phyloP scores from a whole-genome alignment of 2,329 filamentous ascomycete species.

The Aspergillus sp. region DNA sequence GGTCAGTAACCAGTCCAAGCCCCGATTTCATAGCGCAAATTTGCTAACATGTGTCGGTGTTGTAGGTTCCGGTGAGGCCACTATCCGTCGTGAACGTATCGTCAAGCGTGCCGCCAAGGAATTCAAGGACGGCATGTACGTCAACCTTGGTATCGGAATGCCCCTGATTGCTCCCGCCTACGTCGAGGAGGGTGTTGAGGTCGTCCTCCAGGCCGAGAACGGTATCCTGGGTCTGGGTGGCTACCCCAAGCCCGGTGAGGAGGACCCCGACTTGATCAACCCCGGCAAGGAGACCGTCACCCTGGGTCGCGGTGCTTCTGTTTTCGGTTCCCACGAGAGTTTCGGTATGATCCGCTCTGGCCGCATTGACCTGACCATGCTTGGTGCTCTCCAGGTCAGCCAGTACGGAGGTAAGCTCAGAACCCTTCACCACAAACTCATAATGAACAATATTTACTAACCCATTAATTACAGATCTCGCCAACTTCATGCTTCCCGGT shows the following conservation, averaged over 20 bases:
- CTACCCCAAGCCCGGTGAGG: slow-evolving; percentile 68
- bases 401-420: slow-evolving; percentile 58
- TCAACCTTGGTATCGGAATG: slow-evolving; percentile 82
- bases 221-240: slow-evolving; percentile 80
- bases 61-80: slow-evolving; percentile 56
- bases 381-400: slow-evolving; percentile 79
- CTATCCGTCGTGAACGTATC: slow-evolving; percentile 77
- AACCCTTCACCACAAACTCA: background rate
- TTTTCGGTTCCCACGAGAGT: slow-evolving; percentile 78
- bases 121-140: slow-evolving; percentile 86
- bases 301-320: slow-evolving; percentile 70
- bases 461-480: slow-evolving; percentile 58
- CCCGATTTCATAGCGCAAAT: background rate
- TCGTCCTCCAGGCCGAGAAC: slow-evolving; percentile 86
- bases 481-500: slow-evolving; percentile 88
- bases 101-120: slow-evolving; percentile 77
- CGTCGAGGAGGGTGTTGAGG: slow-evolving; percentile 66
- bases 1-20: slow-evolving; percentile 51
- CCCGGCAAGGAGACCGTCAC: slow-evolving; percentile 88
- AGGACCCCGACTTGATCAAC: slow-evolving; percentile 80
- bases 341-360: slow-evolving; percentile 87
- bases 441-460: slow-evolving; percentile 11
- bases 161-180: slow-evolving; percentile 79
- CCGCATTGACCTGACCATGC: slow-evolving; percentile 79
- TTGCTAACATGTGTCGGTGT: slow-evolving; percentile 45